These are phyloP conservation scores for Claviceps maximensis DNA, from an alignment of 2,329 filamentous ascomycete species.

Conservation along the genomic window DNA sequence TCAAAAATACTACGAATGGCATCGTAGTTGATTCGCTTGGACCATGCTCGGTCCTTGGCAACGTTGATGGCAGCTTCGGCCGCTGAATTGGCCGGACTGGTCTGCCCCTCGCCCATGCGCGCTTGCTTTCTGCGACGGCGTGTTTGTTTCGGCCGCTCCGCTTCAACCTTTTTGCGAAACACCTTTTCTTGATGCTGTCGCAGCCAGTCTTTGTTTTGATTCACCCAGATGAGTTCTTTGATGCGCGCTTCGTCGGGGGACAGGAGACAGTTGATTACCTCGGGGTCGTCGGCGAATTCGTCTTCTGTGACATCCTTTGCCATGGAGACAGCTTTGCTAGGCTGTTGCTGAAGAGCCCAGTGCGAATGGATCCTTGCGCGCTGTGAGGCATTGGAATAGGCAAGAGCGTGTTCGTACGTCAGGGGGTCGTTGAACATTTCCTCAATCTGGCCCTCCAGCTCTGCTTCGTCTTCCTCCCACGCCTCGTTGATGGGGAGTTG, in stretches of 20 bases:
- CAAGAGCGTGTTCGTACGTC: constrained; percentile 40
- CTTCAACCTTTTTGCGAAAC: constrained; percentile 56
- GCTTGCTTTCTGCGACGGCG: constrained; percentile 42
- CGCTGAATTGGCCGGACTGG: constrained; percentile 51
- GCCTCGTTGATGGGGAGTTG: constrained; percentile 46
- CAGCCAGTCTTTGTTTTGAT: constrained; percentile 88
- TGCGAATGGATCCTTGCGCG: constrained; percentile 40
- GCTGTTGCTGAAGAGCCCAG: constrained; percentile 35
- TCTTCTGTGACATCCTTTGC: constrained; percentile 57
- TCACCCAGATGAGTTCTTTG: constrained; percentile 90
- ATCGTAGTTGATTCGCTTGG: constrained; percentile 64
- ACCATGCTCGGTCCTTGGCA: constrained; percentile 54
- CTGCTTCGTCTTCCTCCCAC: constrained; percentile 49
- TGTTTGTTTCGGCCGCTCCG: constrained; percentile 42
- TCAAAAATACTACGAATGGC: constrained; percentile 46
- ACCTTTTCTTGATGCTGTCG: constrained; percentile 75
- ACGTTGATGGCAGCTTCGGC: constrained; percentile 57
- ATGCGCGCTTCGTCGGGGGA: constrained; percentile 59
- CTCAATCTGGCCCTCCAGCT: constrained; percentile 57
- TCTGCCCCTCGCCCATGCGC: constrained; percentile 50
- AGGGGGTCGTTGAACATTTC: constrained; percentile 53
- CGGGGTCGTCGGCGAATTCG: constrained; percentile 81
- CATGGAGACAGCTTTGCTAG: constrained; percentile 38
- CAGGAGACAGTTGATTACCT: constrained; percentile 71
- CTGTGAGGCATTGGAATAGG: constrained; percentile 44